Evolutionary conservation across 345 rosid genomes (phyloP).

Genomic region (Eucalyptus dawsonii): DNA sequence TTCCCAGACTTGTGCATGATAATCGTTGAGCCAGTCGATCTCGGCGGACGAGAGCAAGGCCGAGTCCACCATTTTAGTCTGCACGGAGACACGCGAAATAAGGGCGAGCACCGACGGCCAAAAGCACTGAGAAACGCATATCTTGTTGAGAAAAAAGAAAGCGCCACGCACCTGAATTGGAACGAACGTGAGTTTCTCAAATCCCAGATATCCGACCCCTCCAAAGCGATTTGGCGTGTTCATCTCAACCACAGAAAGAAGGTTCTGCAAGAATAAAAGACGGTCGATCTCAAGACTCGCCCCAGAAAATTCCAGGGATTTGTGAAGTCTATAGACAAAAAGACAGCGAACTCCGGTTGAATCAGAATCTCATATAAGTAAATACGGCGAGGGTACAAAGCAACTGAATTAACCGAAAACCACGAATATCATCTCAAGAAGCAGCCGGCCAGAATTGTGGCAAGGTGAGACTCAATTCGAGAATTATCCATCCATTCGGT

Average conservation of each 20-base stretch:
- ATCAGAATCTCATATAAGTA: background rate
- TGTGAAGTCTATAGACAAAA: background rate
- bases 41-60: constrained; percentile 52
- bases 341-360: background rate
- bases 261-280: constrained; percentile 35
- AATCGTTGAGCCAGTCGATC: constrained; percentile 68
- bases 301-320: background rate
- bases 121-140: background rate
- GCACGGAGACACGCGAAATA: background rate
- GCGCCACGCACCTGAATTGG: constrained; percentile 66
- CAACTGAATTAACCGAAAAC: background rate
- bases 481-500: background rate
- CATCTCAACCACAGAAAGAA: constrained; percentile 52
- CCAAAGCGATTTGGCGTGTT: constrained; percentile 79
- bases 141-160: background rate
- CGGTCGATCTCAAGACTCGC: background rate
- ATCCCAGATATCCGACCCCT: constrained; percentile 68
- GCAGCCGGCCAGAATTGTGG: background rate
- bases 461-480: background rate
- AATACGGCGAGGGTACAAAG: background rate
- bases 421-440: background rate
- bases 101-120: background rate
- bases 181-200: constrained; percentile 76
- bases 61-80: constrained; percentile 63
- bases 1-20: constrained; percentile 87